Evolutionary conservation across 2,329 filamentous ascomycete species (phyloP).

Genomic region (Calycina herbarum): DNA sequence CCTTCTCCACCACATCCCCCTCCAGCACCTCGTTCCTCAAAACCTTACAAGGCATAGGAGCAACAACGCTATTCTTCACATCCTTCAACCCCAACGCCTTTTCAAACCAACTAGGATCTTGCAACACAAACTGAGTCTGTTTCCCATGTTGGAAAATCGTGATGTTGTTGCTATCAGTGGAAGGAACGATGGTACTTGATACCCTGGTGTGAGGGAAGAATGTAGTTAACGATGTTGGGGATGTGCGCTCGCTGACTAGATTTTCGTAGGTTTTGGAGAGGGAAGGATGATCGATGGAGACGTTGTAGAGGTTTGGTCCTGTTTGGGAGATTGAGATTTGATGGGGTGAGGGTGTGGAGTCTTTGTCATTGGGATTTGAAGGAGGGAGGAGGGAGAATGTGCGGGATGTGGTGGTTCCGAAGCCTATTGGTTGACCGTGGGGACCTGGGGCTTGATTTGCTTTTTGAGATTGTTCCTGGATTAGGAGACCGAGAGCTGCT

Average conservation of each 20-base stretch:
- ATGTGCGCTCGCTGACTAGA: constrained; percentile 47
- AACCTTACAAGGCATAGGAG: constrained; percentile 98
- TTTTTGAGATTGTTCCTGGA: constrained; percentile 45
- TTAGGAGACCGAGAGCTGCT: constrained; percentile 75
- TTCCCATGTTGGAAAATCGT: constrained; percentile 74
- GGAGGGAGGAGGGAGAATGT: constrained; percentile 32
- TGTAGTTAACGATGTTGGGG: constrained; percentile 53
- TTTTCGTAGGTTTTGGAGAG: constrained; percentile 39
- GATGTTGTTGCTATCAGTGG: constrained; percentile 55
- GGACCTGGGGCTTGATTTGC: constrained; percentile 38
- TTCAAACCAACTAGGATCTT: constrained; percentile 75
- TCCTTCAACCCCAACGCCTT: constrained; percentile 85
- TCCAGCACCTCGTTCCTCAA: constrained; percentile 83
- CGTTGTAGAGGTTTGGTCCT: constrained; percentile 40
- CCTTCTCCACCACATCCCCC: constrained; percentile 80
- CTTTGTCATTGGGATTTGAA: background rate
- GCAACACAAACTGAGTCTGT: constrained; percentile 59
- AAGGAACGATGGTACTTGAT: constrained; percentile 69
- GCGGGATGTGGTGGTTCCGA: constrained; percentile 37
- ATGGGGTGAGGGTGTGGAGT: constrained; percentile 19
- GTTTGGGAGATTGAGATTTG: constrained; percentile 35
- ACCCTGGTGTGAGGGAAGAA: constrained; percentile 83
- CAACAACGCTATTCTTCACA: constrained; percentile 75
- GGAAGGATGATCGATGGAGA: constrained; percentile 50
- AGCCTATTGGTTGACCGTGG: constrained; percentile 52